A percentile compares a stretch with the other conserved stretches of the same genome.
Evolutionary conservation across 2,329 filamentous ascomycete species (phyloP).

Genomic region (Gaeumannomyces tritici): DNA sequence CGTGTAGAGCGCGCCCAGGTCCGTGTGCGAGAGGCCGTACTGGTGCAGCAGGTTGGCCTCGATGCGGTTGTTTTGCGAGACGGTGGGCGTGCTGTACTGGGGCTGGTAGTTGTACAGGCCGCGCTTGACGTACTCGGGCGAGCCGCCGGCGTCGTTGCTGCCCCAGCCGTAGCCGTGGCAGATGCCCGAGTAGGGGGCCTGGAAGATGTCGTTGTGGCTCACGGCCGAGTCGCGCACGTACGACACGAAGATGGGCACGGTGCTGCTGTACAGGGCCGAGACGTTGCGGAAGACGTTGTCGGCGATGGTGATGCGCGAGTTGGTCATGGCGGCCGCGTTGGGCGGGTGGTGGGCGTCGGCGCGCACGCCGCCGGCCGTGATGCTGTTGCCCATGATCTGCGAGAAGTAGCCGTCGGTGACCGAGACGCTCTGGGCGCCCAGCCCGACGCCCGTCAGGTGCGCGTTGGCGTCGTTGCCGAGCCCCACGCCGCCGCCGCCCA

Average conservation of each 20-base stretch:
- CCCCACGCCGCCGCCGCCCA: constrained; percentile 7
- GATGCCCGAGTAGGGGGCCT: constrained; percentile 5
- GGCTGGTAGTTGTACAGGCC: constrained; percentile 9
- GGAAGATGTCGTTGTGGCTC: constrained; percentile 6
- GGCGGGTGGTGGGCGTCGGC: constrained; percentile 8
- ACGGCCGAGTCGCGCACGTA: constrained; percentile 7
- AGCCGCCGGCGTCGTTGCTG: constrained; percentile 8
- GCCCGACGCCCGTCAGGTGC: constrained; percentile 4
- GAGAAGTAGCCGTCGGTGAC: constrained; percentile 5
- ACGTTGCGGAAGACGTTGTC: constrained; percentile 8
- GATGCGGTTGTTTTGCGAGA: constrained; percentile 6
- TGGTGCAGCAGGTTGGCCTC: constrained; percentile 6
- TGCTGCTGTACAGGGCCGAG: constrained; percentile 5
- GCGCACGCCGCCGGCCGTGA: constrained; percentile 7
- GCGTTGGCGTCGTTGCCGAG: constrained; percentile 6
- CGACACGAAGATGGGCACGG: constrained; percentile 6
- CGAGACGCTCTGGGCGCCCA: constrained; percentile 6
- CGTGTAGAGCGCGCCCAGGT: constrained; percentile 9
- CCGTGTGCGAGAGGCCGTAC: constrained; percentile 6
- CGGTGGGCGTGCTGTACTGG: constrained; percentile 7
- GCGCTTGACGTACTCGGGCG: constrained; percentile 5
- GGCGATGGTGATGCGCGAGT: constrained; percentile 6
- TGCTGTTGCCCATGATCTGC: constrained; percentile 8
- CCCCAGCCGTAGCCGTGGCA: constrained; percentile 6
- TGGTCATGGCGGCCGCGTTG: constrained; percentile 4